phyloP scores from a whole-genome alignment of 306 rosid species.

The Lathyrus tuberosus region DNA sequence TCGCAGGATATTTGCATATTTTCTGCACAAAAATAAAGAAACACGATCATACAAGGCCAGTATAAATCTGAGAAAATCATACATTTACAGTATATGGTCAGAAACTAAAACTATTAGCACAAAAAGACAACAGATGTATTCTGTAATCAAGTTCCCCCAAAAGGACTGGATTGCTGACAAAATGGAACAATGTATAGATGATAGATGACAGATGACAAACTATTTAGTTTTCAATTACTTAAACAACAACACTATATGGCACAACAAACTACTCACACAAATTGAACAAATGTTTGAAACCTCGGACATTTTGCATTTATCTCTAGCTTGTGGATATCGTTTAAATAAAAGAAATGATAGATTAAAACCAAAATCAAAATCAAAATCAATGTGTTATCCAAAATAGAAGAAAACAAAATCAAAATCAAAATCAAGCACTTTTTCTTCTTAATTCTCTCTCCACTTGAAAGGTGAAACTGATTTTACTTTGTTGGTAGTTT shows the following conservation, averaged over 20 bases:
- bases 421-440: background rate
- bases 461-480: background rate
- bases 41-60: slow-evolving; percentile 25
- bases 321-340: background rate
- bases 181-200: slow-evolving; percentile 16
- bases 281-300: background rate
- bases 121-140: slow-evolving; percentile 15
- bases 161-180: slow-evolving; percentile 21
- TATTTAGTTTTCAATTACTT: slow-evolving; percentile 23
- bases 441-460: background rate
- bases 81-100: background rate
- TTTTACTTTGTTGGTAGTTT: background rate
- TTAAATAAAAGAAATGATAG: background rate
- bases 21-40: slow-evolving; percentile 60
- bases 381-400: background rate
- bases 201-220: slow-evolving; percentile 8
- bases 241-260: slow-evolving; percentile 1
- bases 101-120: slow-evolving; percentile 23
- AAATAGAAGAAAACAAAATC: background rate
- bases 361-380: background rate
- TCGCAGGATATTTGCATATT: slow-evolving; percentile 73
- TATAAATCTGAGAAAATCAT: slow-evolving; percentile 18
- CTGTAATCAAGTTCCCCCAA: slow-evolving; percentile 1
- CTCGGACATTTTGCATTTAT: background rate
- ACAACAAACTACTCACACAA: background rate